Evolutionary conservation across 1,139 yeast genomes (phyloP).

Genomic region (Suzukiozyma palmioleophila): DNA sequence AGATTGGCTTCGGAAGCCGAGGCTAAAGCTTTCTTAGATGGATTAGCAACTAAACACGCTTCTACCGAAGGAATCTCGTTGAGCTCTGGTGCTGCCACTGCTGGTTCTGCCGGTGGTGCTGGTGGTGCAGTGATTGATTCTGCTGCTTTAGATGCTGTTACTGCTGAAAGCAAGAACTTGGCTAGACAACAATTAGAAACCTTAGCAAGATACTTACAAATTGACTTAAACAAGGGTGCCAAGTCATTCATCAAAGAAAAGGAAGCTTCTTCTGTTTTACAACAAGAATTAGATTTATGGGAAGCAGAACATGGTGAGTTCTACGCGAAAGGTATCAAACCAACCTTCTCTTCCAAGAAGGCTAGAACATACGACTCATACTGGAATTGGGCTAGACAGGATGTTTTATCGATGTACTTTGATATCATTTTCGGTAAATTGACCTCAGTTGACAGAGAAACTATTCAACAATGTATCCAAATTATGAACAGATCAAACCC

Average conservation of each 20-base stretch:
- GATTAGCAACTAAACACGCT: slow-evolving; percentile 81
- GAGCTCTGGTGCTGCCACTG: slow-evolving; percentile 56
- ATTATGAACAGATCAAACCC: slow-evolving; percentile 98
- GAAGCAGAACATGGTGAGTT: slow-evolving; percentile 93
- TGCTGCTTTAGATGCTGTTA: slow-evolving; percentile 92
- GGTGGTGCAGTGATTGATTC: slow-evolving; percentile 87
- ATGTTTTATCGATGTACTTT: slow-evolving; percentile 86
- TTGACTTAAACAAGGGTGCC: slow-evolving; percentile 88
- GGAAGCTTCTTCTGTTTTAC: slow-evolving; percentile 79
- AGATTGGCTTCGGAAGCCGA: slow-evolving; percentile 85
- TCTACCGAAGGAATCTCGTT: slow-evolving; percentile 74
- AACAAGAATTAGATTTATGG: slow-evolving; percentile 89
- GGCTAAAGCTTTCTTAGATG: slow-evolving; percentile 85
- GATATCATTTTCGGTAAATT: slow-evolving; percentile 94
- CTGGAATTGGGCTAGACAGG: slow-evolving; percentile 99
- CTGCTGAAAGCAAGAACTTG: slow-evolving; percentile 82
- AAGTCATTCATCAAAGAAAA: slow-evolving; percentile 82
- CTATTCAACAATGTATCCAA: slow-evolving; percentile 92
- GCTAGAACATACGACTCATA: slow-evolving; percentile 96
- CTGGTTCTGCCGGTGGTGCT: slow-evolving; percentile 46
- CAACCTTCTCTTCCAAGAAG: slow-evolving; percentile 85
- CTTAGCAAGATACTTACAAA: slow-evolving; percentile 88
- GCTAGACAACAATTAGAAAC: slow-evolving; percentile 96
- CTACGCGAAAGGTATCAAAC: slow-evolving; percentile 87
- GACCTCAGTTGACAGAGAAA: slow-evolving; percentile 88